Evolutionary conservation across 768 basidiomycete genomes (phyloP).

Genomic region (Termitomyces sp.): DNA sequence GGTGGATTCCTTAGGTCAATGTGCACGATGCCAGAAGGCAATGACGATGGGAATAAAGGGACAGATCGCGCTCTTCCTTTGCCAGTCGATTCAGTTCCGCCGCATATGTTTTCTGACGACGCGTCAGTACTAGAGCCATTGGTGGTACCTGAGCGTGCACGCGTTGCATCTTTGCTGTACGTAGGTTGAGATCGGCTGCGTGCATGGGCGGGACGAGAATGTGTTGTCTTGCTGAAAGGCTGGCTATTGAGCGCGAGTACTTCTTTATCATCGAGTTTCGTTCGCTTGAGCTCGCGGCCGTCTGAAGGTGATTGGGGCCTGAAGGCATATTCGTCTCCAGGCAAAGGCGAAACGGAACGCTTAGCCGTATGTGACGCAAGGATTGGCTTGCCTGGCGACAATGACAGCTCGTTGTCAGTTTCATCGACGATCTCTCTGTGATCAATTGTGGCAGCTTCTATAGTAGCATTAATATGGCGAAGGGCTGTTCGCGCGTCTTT

Average conservation of each 20-base stretch:
- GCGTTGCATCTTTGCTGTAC: constrained; percentile 14
- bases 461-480: constrained; percentile 14
- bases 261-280: constrained; percentile 23
- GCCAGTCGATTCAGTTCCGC: constrained; percentile 11
- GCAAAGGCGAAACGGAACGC: constrained; percentile 36
- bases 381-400: constrained; percentile 34
- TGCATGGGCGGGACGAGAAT: constrained; percentile 19
- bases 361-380: constrained; percentile 23
- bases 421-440: constrained; percentile 21
- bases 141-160: constrained; percentile 21
- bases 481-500: constrained; percentile 43
- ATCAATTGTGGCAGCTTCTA: neutral
- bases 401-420: constrained; percentile 42
- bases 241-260: constrained; percentile 8
- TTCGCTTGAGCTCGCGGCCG: constrained; percentile 31
- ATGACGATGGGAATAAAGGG: constrained; percentile 31
- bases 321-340: constrained; percentile 23
- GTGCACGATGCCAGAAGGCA: constrained; percentile 21
- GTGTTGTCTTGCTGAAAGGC: constrained; percentile 9
- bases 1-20: constrained; percentile 42
- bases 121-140: constrained; percentile 16
- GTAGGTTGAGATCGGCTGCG: constrained; percentile 33
- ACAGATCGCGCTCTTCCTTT: constrained; percentile 42
- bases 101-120: constrained; percentile 17
- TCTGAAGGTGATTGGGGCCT: constrained; percentile 21